These are phyloP conservation scores for Taiwanofungus camphoratus DNA, from an alignment of 1,284 basidiomycete genomes.

Conservation along the genomic window DNA sequence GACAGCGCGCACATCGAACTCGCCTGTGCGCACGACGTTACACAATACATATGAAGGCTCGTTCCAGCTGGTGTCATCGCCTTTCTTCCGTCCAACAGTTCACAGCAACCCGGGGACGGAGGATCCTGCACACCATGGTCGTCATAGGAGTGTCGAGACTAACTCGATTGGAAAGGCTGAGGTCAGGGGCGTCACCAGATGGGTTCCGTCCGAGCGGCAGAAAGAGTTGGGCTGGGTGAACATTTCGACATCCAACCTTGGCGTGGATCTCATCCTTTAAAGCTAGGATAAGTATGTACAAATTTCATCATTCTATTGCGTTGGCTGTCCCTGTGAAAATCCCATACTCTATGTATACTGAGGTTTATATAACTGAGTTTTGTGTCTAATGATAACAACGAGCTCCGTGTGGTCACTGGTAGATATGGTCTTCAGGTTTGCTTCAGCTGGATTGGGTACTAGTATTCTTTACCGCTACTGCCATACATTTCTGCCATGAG, in stretches of 20 bases:
- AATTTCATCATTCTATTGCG: too few species aligned
- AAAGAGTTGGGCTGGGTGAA: slow-evolving; percentile 9
- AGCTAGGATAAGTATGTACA: too few species aligned
- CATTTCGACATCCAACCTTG: slow-evolving; percentile 15
- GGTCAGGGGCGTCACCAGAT: slow-evolving; percentile 12
- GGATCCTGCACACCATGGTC: slow-evolving; percentile 36
- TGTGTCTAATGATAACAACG: too few species aligned
- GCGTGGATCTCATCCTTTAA: slow-evolving; percentile 3
- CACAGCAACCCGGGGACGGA: slow-evolving; percentile 20
- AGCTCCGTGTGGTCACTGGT: too few species aligned
- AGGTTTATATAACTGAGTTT: too few species aligned
- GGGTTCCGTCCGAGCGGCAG: slow-evolving; percentile 8
- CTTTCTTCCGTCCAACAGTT: slow-evolving; percentile 19
- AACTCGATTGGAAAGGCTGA: slow-evolving; percentile 1
- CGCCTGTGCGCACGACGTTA: slow-evolving; percentile 27
- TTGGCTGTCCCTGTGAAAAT: too few species aligned
- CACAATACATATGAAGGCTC: slow-evolving; percentile 38
- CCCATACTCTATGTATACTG: too few species aligned
- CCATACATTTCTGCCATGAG: too few species aligned
- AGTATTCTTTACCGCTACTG: too few species aligned
- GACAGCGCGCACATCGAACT: slow-evolving; percentile 28
- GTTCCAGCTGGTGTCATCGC: slow-evolving; percentile 28
- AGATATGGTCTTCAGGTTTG: too few species aligned
- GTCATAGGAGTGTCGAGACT: slow-evolving; percentile 25
- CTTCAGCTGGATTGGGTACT: too few species aligned